These are phyloP conservation scores for Exserohilum rostratum DNA, from an alignment of 2,329 filamentous ascomycete species.

Conservation along the genomic window DNA sequence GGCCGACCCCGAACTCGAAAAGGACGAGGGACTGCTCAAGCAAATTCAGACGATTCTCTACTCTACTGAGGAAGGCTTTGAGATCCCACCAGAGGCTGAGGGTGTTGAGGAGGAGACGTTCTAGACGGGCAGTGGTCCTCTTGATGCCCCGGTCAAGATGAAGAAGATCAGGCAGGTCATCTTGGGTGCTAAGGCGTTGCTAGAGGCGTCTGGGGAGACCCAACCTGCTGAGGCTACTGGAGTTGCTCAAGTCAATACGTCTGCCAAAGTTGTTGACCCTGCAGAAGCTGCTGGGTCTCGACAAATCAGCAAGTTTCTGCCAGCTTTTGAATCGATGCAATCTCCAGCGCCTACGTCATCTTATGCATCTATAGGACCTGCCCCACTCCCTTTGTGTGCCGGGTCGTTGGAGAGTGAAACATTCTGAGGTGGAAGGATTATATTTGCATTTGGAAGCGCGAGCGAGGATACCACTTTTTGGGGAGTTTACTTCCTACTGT, in stretches of 20 bases:
- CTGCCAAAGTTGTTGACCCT: not conserved
- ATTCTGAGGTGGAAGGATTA: slow-evolving; percentile 21
- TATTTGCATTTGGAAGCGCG: slow-evolving; percentile 44
- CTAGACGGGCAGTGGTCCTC: slow-evolving; percentile 20
- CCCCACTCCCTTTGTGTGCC: slow-evolving; percentile 37
- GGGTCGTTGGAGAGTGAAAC: slow-evolving; percentile 48
- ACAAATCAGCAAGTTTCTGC: not conserved
- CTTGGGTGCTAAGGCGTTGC: slow-evolving; percentile 8
- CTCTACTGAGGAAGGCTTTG: slow-evolving; percentile 85
- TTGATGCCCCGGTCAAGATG: slow-evolving; percentile 5
- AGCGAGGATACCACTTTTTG: slow-evolving; percentile 42
- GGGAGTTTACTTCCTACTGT: slow-evolving; percentile 19
- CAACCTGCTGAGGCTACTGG: not conserved
- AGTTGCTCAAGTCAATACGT: not conserved
- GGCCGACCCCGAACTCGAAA: slow-evolving; percentile 88
- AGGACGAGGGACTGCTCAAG: slow-evolving; percentile 92
- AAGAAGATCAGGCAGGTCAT: slow-evolving; percentile 5
- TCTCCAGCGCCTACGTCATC: not conserved
- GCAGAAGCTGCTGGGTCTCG: not conserved
- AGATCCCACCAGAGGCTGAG: slow-evolving; percentile 83
- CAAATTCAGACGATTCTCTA: slow-evolving; percentile 96
- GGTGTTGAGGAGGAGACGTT: slow-evolving; percentile 73
- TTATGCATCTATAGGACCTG: not conserved
- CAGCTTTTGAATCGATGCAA: not conserved
- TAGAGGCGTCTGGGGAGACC: slow-evolving; percentile 4